These are phyloP conservation scores for Trichoderma sp. DNA, from an alignment of 2,329 filamentous ascomycete species.

Conservation along the genomic window DNA sequence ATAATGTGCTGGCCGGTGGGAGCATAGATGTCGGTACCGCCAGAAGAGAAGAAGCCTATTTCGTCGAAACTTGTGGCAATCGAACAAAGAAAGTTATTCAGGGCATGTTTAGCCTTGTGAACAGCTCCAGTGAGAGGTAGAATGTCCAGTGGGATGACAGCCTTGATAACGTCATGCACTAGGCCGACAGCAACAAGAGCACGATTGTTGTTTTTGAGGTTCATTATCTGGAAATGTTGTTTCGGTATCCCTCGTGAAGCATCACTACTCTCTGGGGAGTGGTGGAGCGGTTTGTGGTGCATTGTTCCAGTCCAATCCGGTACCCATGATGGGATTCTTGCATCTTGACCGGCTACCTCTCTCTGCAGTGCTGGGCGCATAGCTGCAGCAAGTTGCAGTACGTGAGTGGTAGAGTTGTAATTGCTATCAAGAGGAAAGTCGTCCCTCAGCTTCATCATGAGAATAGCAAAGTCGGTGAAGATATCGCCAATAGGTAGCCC, in stretches of 20 bases:
- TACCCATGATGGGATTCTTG: neutral
- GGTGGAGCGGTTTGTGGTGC: neutral
- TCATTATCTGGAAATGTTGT: neutral
- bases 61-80: neutral
- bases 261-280: neutral
- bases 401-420: conserved; percentile 4
- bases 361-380: neutral
- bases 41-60: neutral
- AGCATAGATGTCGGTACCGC: neutral
- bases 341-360: too few relatives aligned
- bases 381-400: neutral
- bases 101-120: neutral
- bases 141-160: neutral
- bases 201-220: neutral
- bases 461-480: neutral
- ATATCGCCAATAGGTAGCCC: neutral
- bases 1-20: neutral
- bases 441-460: neutral
- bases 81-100: neutral
- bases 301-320: neutral
- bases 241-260: neutral
- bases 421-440: neutral
- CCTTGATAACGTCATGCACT: neutral
- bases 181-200: neutral
- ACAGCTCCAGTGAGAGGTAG: neutral